Percentiles rank a stretch among this genome's conserved stretches.
phyloP scores from a whole-genome alignment of 116 monocot species.

The Cymodocea nodosa region DNA sequence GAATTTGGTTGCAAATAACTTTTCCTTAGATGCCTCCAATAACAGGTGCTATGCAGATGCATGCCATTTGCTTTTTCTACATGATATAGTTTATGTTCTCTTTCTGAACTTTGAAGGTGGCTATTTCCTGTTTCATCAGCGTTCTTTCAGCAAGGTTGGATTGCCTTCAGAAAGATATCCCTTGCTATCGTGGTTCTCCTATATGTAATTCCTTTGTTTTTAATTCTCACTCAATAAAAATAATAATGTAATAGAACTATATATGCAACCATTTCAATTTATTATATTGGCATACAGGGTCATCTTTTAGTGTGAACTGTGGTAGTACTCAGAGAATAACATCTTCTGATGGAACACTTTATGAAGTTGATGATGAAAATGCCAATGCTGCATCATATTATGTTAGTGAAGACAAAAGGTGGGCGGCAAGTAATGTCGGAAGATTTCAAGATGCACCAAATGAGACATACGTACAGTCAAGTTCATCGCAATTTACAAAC shows the following conservation, averaged over 20 bases:
- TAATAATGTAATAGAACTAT: background rate
- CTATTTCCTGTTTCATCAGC: slow-evolving; percentile 12
- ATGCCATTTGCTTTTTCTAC: background rate
- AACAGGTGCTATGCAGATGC: background rate
- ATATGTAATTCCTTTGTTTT: slow-evolving; percentile 21
- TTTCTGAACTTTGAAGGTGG: background rate
- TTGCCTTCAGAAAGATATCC: slow-evolving; percentile 52
- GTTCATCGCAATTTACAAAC: slow-evolving; percentile 36
- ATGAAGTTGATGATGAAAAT: slow-evolving; percentile 42
- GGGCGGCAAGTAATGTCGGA: slow-evolving; percentile 78
- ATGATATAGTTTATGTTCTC: background rate
- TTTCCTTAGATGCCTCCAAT: background rate
- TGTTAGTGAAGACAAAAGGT: slow-evolving; percentile 35
- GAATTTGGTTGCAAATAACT: slow-evolving; percentile 15
- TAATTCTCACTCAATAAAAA: background rate
- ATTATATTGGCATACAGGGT: slow-evolving; percentile 30
- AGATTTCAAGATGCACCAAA: slow-evolving; percentile 30
- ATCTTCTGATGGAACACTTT: slow-evolving; percentile 28
- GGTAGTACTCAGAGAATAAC: slow-evolving; percentile 39
- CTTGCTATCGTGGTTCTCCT: slow-evolving; percentile 55
- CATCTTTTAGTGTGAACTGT: slow-evolving; percentile 58
- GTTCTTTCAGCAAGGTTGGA: slow-evolving; percentile 38
- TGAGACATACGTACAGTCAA: slow-evolving; percentile 22
- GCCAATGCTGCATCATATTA: slow-evolving; percentile 60
- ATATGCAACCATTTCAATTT: background rate